A percentile compares a stretch with the other conserved stretches of the same genome.
These are phyloP conservation scores for Tolypocladium guangdongense DNA, from an alignment of 2,329 filamentous ascomycete genomes.

Conservation along the genomic window DNA sequence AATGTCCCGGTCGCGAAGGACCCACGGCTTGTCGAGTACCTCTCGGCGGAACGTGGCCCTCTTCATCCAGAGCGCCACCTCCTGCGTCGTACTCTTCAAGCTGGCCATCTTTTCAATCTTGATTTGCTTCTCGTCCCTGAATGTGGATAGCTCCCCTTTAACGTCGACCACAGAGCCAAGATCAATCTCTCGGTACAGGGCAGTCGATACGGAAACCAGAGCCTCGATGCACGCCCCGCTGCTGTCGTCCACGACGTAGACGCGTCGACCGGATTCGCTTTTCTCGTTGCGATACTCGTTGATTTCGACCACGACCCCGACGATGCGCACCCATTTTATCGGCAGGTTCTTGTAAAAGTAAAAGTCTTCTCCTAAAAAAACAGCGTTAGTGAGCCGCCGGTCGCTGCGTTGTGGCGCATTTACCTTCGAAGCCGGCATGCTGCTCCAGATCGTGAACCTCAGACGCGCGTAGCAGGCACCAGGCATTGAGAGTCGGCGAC, in stretches of 20 bases:
- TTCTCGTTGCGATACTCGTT: slow-evolving; percentile 30
- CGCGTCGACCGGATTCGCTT: slow-evolving; percentile 21
- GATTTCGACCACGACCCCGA: slow-evolving; percentile 57
- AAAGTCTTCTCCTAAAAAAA: slow-evolving; percentile 34
- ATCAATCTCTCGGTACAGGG: slow-evolving; percentile 24
- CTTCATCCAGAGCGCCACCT: slow-evolving; percentile 50
- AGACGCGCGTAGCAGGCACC: slow-evolving; percentile 42
- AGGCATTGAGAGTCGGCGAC: slow-evolving; percentile 48
- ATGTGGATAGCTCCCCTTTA: slow-evolving; percentile 40
- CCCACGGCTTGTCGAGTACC: slow-evolving; percentile 43
- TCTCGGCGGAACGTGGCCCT: slow-evolving; percentile 35
- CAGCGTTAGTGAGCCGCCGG: background rate
- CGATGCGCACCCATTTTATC: slow-evolving; percentile 62
- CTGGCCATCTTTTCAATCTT: slow-evolving; percentile 37
- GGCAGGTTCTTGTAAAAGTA: slow-evolving; percentile 66
- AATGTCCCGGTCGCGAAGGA: slow-evolving; percentile 36
- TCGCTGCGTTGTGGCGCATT: slow-evolving; percentile 1
- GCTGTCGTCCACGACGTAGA: slow-evolving; percentile 55
- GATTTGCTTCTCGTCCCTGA: slow-evolving; percentile 39
- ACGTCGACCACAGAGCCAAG: slow-evolving; percentile 46
- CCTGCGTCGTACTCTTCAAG: slow-evolving; percentile 41
- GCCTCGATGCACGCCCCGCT: slow-evolving; percentile 47
- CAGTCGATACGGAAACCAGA: slow-evolving; percentile 6
- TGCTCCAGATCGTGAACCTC: slow-evolving; percentile 39
- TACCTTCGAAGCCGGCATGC: slow-evolving; percentile 43